Evolutionary conservation across 2,329 filamentous ascomycete species (phyloP), one percentile per base, ranked within the genome.

Genomic region (Penicillium freii): DNA sequence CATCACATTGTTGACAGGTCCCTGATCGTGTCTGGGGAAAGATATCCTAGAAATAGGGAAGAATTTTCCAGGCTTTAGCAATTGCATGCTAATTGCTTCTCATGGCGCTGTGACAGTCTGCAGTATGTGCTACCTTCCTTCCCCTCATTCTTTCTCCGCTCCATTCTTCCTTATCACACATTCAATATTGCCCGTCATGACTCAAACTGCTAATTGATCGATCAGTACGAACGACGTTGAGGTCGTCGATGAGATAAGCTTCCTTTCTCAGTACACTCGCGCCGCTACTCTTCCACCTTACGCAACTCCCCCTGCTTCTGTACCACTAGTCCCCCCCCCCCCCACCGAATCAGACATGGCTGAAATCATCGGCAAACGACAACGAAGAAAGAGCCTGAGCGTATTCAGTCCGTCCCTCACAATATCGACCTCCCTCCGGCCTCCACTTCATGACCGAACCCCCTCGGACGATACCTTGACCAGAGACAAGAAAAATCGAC

Each of bases 321-420:
- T 58, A 56, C 56, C 45, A 51, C 38, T 51, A 43, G 27, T 15
- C 17, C 17, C 34, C 5, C n/a, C 17, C 17, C 34, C 5, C n/a
- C 7, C 25, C 31, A n/a, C 51, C 13, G 39, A 42, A 36, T n/a
- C 47, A 66, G 62, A 63, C 59, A 73, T 73, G 71, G 66, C 71
- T 58, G 70, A 73, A 49, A 59, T 61, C 53, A 61, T 63, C 59
- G 64, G 58, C 53, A 71, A 69, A 63, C 72, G 70, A 60, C 66
- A 73, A 62, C 68, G 71, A 62, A 70, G 71, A 63, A 73, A 73
- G 63, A 73, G 70, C 54, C 58, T 73, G 38, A 70, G 71, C 54
- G 61, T 73, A 51, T 73, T 74, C 61, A 67, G 64, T 38, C 64
- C 70, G 33, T 68, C 67, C 15, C 62, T 68, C 43, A 59, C 64